phyloP scores from a whole-genome alignment of 2,329 filamentous ascomycete genomes.

The Teratosphaeria pseudoeucalypti region DNA sequence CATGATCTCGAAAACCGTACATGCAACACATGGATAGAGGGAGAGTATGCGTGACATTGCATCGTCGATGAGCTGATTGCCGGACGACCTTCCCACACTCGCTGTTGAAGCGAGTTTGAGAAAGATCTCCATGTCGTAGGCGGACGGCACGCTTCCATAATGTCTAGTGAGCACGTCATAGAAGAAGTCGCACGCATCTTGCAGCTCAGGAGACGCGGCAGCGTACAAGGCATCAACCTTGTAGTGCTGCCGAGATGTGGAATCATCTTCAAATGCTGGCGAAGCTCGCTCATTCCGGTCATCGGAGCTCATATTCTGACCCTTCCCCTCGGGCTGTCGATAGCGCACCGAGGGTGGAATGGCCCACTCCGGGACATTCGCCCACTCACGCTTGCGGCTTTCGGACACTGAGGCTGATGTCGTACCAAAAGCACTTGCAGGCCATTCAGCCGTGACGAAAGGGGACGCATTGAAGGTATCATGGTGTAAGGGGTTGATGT shows the following conservation, averaged over 20 bases:
- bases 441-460: constrained; percentile 1
- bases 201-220: constrained; percentile 7
- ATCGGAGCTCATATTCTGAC: background rate
- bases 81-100: constrained; percentile 9
- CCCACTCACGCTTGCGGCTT: background rate
- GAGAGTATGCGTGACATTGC: constrained; percentile 7
- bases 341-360: constrained; percentile 3
- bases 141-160: constrained; percentile 6
- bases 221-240: background rate
- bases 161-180: constrained; percentile 9
- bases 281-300: constrained; percentile 4
- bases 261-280: background rate
- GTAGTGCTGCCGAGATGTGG: background rate
- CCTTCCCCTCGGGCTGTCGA: background rate
- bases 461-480: constrained; percentile 1
- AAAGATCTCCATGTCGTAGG: constrained; percentile 18
- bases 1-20: background rate
- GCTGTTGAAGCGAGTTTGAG: constrained; percentile 14
- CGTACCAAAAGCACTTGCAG: background rate
- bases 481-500: constrained; percentile 3
- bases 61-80: constrained; percentile 8
- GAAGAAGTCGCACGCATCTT: constrained; percentile 10
- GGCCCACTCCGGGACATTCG: constrained; percentile 1
- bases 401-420: background rate
- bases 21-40: constrained; percentile 8